Conservation (phyloP, 2,329 filamentous ascomycete genomes). For the Colletotrichum sidae region DNA sequence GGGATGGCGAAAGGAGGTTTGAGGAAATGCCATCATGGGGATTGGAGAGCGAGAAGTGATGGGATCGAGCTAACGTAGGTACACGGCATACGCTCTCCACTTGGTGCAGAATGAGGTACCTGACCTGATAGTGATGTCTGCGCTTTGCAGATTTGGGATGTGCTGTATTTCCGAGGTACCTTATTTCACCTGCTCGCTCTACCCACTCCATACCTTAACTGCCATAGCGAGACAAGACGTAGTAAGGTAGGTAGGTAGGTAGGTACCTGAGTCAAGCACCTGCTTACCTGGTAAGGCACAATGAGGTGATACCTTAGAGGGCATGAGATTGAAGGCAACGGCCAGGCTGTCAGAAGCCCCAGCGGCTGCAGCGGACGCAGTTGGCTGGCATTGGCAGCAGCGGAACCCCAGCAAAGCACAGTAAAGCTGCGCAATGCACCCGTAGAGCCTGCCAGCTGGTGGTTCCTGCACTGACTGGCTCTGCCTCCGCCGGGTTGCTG, state of each 20-base stretch:
- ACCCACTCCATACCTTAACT: too few species aligned
- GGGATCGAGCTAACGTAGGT: constrained; percentile 10
- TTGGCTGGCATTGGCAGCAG: neutral
- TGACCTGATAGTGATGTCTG: too few species aligned
- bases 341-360: neutral
- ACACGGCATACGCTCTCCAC: neutral
- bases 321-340: too few species aligned
- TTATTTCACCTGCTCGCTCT: too few species aligned
- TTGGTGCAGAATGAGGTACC: neutral
- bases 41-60: constrained; percentile 8
- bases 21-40: constrained; percentile 11
- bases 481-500: constrained; percentile 18
- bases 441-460: constrained; percentile 1
- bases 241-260: too few species aligned
- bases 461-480: constrained; percentile 35
- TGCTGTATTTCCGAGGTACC: too few species aligned
- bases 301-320: too few species aligned
- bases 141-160: too few species aligned
- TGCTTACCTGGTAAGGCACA: too few species aligned
- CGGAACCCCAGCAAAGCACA: constrained; percentile 17
- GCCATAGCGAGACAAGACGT: too few species aligned
- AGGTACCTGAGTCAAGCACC: too few species aligned
- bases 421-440: constrained; percentile 25
- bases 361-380: constrained; percentile 12
- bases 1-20: constrained; percentile 23